Conservation (phyloP, 2,329 filamentous ascomycete species). For the Stagonosporopsis rhizophila region DNA sequence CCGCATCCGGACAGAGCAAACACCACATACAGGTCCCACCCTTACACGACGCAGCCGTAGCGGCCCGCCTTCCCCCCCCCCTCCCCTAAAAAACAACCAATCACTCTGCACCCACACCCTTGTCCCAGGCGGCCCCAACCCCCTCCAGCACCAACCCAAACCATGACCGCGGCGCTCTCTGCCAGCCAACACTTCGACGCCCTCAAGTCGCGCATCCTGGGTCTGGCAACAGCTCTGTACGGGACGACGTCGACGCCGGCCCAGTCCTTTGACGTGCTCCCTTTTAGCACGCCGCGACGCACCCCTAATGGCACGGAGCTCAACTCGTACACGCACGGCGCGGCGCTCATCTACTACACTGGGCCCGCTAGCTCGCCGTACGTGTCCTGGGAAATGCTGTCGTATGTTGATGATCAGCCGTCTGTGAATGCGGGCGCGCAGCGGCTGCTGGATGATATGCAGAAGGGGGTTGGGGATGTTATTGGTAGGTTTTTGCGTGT, state of each 20-base stretch:
- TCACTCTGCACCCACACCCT: neutral
- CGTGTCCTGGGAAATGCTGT: conserved; percentile 12
- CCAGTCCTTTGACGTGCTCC: conserved; percentile 2
- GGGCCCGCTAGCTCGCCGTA: conserved; percentile 1
- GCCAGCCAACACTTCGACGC: conserved; percentile 1
- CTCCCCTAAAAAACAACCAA: neutral
- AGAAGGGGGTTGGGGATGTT: conserved; percentile 10
- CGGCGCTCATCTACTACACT: conserved; percentile 14
- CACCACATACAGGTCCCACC: conserved; percentile 7
- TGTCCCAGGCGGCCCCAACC: too few relatives aligned
- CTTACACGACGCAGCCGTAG: neutral
- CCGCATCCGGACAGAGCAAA: conserved; percentile 6
- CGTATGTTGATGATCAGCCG: conserved; percentile 4
- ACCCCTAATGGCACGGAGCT: neutral
- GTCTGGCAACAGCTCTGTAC: conserved; percentile 12
- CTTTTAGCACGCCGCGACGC: conserved; percentile 2
- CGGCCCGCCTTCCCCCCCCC: neutral
- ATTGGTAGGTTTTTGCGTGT: conserved; percentile 6
- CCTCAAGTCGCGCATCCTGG: conserved; percentile 6
- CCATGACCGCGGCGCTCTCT: neutral
- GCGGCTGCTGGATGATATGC: conserved; percentile 14
- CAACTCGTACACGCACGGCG: conserved; percentile 4
- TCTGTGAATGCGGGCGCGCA: conserved; percentile 2
- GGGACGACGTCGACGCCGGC: neutral
- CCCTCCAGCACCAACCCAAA: neutral